phyloP scores from a whole-genome alignment of 352 stramenopile species.

The Phytopythium boreale region DNA sequence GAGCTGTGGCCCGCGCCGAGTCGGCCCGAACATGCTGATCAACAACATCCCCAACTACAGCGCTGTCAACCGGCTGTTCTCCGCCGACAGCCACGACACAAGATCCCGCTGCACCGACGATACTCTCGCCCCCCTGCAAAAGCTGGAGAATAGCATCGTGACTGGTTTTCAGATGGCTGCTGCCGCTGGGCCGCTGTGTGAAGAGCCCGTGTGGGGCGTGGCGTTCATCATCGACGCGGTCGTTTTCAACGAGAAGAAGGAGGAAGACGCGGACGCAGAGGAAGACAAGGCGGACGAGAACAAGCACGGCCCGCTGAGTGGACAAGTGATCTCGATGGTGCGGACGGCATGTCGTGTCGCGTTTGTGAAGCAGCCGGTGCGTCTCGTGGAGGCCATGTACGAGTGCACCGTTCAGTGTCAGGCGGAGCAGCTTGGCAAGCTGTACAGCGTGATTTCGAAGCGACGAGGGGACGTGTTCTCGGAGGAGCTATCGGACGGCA shows the following conservation, averaged over 20 bases:
- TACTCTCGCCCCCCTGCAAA: slow-evolving; percentile 34
- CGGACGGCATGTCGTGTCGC: slow-evolving; percentile 64
- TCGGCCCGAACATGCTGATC: slow-evolving; percentile 75
- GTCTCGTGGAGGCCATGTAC: slow-evolving; percentile 91
- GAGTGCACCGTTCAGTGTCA: slow-evolving; percentile 86
- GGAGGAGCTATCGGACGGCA: slow-evolving; percentile 90
- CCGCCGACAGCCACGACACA: neutral
- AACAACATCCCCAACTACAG: slow-evolving; percentile 63
- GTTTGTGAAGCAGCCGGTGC: slow-evolving; percentile 84
- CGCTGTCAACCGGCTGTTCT: slow-evolving; percentile 18
- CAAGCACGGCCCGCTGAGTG: slow-evolving; percentile 71
- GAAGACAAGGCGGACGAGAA: slow-evolving; percentile 23
- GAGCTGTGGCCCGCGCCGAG: slow-evolving; percentile 69
- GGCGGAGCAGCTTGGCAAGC: slow-evolving; percentile 90
- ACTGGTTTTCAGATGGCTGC: slow-evolving; percentile 84
- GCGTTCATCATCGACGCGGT: slow-evolving; percentile 87
- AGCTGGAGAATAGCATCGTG: slow-evolving; percentile 78
- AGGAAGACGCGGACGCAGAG: slow-evolving; percentile 19
- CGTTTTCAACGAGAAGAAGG: slow-evolving; percentile 40
- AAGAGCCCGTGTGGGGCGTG: slow-evolving; percentile 90
- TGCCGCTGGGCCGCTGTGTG: slow-evolving; percentile 80
- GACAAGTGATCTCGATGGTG: slow-evolving; percentile 82
- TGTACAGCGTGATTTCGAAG: slow-evolving; percentile 94
- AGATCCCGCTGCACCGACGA: slow-evolving; percentile 9
- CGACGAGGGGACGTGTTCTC: slow-evolving; percentile 88